Conservation (phyloP, 139 green algal genomes). For the Volvox africanus region DNA sequence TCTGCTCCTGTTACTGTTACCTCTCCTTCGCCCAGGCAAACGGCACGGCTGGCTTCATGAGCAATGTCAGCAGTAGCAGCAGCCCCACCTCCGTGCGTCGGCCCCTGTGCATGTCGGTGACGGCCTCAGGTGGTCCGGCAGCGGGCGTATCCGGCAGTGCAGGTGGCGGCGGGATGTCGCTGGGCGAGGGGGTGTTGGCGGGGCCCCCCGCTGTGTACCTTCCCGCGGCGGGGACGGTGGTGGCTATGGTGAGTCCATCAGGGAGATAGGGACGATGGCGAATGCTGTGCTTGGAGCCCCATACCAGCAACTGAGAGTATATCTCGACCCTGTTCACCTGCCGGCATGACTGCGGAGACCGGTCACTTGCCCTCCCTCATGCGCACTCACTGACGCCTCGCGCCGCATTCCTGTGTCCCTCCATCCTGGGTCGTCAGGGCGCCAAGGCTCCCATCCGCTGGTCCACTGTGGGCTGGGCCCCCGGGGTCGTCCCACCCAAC, state of each 20-base stretch:
- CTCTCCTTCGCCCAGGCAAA: background rate
- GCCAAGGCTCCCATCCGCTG: background rate
- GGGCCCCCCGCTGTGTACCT: conserved; percentile 24
- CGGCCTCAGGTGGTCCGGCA: background rate
- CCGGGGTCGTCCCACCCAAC: background rate
- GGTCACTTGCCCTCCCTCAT: too few species aligned
- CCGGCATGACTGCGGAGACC: too few species aligned
- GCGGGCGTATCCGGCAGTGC: conserved; percentile 27
- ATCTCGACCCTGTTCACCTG: too few species aligned
- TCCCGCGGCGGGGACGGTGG: conserved; percentile 9
- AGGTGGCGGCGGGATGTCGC: background rate
- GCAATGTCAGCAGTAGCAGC: background rate
- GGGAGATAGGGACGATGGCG: too few species aligned
- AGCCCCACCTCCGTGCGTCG: background rate
- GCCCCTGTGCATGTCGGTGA: conserved; percentile 28
- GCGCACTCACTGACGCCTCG: too few species aligned
- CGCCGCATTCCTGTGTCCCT: too few species aligned
- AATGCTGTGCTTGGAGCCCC: too few species aligned
- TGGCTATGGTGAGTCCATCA: background rate
- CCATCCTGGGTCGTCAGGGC: background rate
- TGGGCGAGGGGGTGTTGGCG: conserved; percentile 32
- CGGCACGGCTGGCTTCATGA: background rate
- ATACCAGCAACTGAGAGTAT: too few species aligned
- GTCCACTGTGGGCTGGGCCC: conserved; percentile 12
- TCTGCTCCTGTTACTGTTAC: background rate